Conservation (phyloP, 225 moss, liverwort and hornwort species). For the Takakia lepidozioides region DNA sequence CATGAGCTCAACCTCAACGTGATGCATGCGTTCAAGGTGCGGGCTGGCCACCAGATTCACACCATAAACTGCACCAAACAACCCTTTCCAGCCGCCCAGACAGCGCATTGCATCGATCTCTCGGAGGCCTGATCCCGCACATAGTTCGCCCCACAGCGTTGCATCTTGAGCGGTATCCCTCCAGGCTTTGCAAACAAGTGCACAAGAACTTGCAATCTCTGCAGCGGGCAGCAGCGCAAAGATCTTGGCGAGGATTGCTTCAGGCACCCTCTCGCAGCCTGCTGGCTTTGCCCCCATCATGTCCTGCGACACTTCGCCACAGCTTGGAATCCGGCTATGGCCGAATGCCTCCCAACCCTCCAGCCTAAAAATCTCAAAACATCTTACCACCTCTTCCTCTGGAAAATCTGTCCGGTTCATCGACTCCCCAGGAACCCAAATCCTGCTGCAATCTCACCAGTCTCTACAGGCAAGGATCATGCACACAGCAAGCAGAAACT, state of each 20-base stretch:
- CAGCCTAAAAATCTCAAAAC: too few species aligned
- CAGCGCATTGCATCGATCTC: conserved; percentile 39
- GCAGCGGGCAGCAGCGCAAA: conserved; percentile 45
- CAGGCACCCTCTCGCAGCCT: conserved; percentile 36
- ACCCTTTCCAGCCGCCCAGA: conserved; percentile 47
- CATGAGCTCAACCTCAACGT: conserved; percentile 29
- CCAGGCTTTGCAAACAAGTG: conserved; percentile 68
- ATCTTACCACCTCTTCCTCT: too few species aligned
- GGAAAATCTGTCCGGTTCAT: too few species aligned
- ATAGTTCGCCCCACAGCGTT: conserved; percentile 51
- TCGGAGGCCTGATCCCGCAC: conserved; percentile 43
- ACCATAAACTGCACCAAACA: conserved; percentile 56
- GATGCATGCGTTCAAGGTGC: conserved; percentile 52
- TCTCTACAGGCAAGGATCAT: too few species aligned
- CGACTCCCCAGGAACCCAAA: too few species aligned
- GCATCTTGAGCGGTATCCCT: conserved; percentile 27
- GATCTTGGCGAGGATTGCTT: conserved; percentile 43
- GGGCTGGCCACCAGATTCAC: conserved; percentile 50
- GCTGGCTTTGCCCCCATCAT: conserved; percentile 12
- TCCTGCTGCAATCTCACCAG: too few species aligned
- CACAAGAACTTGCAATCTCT: conserved; percentile 57
- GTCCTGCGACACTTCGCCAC: too few species aligned
- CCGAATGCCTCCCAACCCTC: too few species aligned
- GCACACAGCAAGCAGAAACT: too few species aligned
- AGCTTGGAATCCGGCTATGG: too few species aligned